These are phyloP conservation scores for Saccharum spontaneum DNA, from an alignment of 176 grass and related monocot genomes.

Conservation along the genomic window DNA sequence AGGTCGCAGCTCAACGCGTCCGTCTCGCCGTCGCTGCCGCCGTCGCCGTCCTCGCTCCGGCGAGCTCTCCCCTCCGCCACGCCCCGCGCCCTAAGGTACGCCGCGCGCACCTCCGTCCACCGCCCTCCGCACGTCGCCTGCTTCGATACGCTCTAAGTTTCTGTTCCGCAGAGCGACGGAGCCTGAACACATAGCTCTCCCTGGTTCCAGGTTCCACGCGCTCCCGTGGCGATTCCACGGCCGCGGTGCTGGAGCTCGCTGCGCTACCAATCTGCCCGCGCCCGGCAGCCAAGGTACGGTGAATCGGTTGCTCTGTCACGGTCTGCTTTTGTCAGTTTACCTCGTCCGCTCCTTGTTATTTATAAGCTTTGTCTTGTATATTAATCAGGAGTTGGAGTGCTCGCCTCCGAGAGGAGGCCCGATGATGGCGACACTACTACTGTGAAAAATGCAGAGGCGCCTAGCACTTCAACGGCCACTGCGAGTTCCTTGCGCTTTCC, in stretches of 20 bases:
- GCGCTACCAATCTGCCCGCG: background rate
- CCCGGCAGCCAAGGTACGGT: constrained; percentile 34
- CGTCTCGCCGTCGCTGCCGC: background rate
- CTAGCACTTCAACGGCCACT: background rate
- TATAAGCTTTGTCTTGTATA: background rate
- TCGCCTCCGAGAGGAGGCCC: constrained; percentile 5
- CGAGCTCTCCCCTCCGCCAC: background rate
- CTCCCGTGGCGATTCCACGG: constrained; percentile 7
- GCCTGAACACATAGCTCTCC: background rate
- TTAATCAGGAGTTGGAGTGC: constrained; percentile 31
- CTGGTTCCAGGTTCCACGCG: constrained; percentile 23
- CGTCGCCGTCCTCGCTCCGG: constrained; percentile 12
- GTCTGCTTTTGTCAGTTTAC: background rate
- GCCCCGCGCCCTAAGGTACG: constrained; percentile 36
- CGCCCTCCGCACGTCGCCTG: background rate
- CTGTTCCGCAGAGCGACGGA: background rate
- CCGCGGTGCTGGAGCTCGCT: background rate
- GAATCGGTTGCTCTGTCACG: background rate
- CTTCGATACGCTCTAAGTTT: background rate
- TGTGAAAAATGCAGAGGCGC: background rate
- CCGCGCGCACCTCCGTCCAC: background rate
- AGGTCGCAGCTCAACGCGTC: constrained; percentile 44
- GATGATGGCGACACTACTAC: background rate
- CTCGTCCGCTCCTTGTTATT: background rate
- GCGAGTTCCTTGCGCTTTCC: background rate